Conservation (phyloP, 208 protist species). For the Leishmania aethiopica region DNA sequence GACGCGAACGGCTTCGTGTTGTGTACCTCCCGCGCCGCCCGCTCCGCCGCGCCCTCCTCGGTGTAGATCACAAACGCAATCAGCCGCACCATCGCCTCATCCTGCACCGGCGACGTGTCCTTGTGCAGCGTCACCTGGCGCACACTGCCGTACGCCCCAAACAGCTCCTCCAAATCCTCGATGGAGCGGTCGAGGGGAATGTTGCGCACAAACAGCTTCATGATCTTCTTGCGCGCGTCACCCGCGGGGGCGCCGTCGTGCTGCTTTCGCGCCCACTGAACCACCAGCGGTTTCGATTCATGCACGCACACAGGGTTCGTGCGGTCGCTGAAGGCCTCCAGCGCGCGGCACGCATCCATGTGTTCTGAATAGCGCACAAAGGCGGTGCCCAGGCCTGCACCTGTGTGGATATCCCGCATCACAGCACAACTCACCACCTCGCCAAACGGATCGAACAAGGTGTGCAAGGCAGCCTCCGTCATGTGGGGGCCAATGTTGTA, state of each 20-base stretch:
- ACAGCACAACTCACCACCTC: slow-evolving; percentile 60
- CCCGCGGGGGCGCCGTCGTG: slow-evolving; percentile 67
- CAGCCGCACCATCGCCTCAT: slow-evolving; percentile 51
- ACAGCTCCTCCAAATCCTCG: slow-evolving; percentile 43
- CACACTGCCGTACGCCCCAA: slow-evolving; percentile 51
- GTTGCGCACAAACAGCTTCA: slow-evolving; percentile 88
- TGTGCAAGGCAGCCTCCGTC: slow-evolving; percentile 38
- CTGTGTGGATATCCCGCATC: slow-evolving; percentile 81
- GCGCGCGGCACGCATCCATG: slow-evolving; percentile 49
- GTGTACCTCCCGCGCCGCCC: slow-evolving; percentile 57
- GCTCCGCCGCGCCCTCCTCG: slow-evolving; percentile 55
- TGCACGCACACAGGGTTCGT: slow-evolving; percentile 11
- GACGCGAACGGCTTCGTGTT: slow-evolving; percentile 53
- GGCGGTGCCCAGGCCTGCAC: slow-evolving; percentile 65
- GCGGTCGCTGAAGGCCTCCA: slow-evolving; percentile 39
- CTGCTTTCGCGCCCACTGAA: slow-evolving; percentile 75
- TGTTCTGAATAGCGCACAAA: slow-evolving; percentile 77
- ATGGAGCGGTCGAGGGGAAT: slow-evolving; percentile 56
- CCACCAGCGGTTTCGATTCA: slow-evolving; percentile 35
- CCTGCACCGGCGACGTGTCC: slow-evolving; percentile 56
- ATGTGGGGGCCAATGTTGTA: slow-evolving; percentile 45
- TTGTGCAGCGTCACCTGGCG: slow-evolving; percentile 65
- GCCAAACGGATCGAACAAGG: slow-evolving; percentile 53
- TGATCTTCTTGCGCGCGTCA: slow-evolving; percentile 68
- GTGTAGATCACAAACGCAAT: slow-evolving; percentile 82